Conservation (phyloP, 805 yeast species). For the Wickerhamomyces strasburgensis region DNA sequence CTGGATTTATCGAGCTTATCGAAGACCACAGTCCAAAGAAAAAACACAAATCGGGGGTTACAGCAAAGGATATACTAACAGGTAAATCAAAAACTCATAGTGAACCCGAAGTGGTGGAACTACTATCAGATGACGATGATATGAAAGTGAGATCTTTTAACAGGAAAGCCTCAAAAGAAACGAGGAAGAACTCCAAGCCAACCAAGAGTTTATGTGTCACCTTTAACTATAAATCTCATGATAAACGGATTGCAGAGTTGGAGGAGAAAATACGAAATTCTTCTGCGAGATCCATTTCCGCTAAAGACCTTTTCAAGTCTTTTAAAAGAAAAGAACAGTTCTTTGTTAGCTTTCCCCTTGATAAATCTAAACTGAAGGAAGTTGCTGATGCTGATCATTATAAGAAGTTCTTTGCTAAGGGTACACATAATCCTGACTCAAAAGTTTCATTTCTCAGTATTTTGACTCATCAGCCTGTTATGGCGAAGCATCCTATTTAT, state of each 20-base stretch:
- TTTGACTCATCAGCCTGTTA: conserved; percentile 4
- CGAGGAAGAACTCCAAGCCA: not conserved
- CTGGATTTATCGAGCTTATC: conserved; percentile 2
- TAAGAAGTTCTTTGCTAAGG: conserved; percentile 1
- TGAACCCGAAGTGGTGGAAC: conserved; percentile 8
- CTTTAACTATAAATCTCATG: conserved; percentile 18
- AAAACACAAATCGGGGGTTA: conserved; percentile 1
- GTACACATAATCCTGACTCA: conserved; percentile 1
- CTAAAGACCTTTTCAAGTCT: conserved; percentile 16
- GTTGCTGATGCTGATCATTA: not conserved
- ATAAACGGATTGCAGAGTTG: conserved; percentile 15
- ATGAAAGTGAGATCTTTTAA: too few species aligned
- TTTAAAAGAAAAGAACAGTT: conserved; percentile 4
- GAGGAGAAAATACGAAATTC: conserved; percentile 20
- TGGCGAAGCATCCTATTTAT: conserved; percentile 14
- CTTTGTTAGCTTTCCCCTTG: not conserved
- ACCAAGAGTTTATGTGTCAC: conserved; percentile 5
- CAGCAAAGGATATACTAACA: not conserved
- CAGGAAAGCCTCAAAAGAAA: too few species aligned
- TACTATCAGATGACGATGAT: conserved; percentile 12
- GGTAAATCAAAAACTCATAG: not conserved
- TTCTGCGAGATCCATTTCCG: conserved; percentile 11
- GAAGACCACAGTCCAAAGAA: conserved; percentile 1
- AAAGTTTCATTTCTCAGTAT: conserved; percentile 9
- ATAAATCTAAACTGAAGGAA: conserved; percentile 1